phyloP scores from a whole-genome alignment of 2,329 filamentous ascomycete species.

The Hypomyces perniciosus region DNA sequence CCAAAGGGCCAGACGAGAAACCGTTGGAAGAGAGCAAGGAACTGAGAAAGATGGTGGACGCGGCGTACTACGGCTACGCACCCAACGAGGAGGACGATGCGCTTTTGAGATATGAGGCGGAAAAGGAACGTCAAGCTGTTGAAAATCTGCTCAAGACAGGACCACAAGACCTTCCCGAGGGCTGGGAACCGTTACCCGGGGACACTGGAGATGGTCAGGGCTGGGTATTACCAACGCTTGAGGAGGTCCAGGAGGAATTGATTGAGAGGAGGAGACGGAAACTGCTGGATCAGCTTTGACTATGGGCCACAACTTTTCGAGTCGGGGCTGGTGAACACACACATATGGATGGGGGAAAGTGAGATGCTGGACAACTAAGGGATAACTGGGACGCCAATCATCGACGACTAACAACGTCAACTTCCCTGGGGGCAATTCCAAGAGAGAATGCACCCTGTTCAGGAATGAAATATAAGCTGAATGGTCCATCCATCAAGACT shows the following conservation, averaged over 20 bases:
- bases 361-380: too few relatives aligned
- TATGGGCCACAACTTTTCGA: background rate
- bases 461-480: too few relatives aligned
- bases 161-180: constrained; percentile 52
- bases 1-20: constrained; percentile 53
- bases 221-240: constrained; percentile 79
- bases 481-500: too few relatives aligned
- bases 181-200: constrained; percentile 82
- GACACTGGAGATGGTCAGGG: constrained; percentile 74
- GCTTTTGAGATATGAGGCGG: constrained; percentile 71
- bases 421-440: too few relatives aligned
- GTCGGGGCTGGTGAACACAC: background rate
- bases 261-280: constrained; percentile 78
- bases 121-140: constrained; percentile 76
- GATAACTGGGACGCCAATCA: too few relatives aligned
- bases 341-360: background rate
- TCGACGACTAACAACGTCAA: too few relatives aligned
- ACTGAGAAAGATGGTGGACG: constrained; percentile 73
- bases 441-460: too few relatives aligned
- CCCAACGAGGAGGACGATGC: constrained; percentile 84
- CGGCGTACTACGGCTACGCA: constrained; percentile 92
- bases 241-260: constrained; percentile 92
- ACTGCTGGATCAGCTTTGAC: constrained; percentile 71
- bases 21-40: constrained; percentile 63
- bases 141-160: constrained; percentile 59